These are phyloP conservation scores for Xylaria intraflava DNA, from an alignment of 495 filamentous ascomycete species.

Conservation along the genomic window DNA sequence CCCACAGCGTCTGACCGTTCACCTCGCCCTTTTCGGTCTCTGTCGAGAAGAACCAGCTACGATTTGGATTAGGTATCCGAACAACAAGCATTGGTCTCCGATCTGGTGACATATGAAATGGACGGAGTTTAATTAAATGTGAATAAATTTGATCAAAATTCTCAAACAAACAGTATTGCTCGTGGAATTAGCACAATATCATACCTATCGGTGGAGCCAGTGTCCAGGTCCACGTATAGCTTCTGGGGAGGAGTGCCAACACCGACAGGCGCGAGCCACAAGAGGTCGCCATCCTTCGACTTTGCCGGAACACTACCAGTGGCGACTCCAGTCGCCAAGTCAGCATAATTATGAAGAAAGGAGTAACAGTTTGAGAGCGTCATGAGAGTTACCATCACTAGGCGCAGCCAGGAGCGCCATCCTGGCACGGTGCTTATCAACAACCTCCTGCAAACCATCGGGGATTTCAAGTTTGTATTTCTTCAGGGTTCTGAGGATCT, in stretches of 20 bases:
- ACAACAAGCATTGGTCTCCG: neutral
- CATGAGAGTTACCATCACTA: conserved; percentile 7
- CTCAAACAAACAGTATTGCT: neutral
- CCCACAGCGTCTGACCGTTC: conserved; percentile 43
- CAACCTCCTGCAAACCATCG: conserved; percentile 20
- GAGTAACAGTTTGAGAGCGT: neutral
- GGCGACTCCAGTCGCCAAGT: conserved; percentile 5
- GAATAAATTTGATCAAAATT: neutral
- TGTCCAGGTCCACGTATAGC: conserved; percentile 63
- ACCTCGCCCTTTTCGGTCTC: conserved; percentile 39
- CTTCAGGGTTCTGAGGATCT: conserved; percentile 25
- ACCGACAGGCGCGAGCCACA: conserved; percentile 56
- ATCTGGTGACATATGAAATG: neutral
- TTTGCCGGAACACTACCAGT: conserved; percentile 15
- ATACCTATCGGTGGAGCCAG: conserved; percentile 67
- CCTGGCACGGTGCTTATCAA: conserved; percentile 19
- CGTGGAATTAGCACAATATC: neutral
- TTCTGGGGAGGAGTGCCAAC: conserved; percentile 66
- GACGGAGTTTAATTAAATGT: neutral
- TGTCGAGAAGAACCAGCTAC: conserved; percentile 55
- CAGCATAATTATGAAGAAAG: neutral
- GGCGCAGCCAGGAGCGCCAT: conserved; percentile 8
- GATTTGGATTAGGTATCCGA: conserved; percentile 16
- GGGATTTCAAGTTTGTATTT: conserved; percentile 25
- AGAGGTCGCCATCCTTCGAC: conserved; percentile 42